A percentile compares a stretch with the other conserved stretches of the same genome.
phyloP scores from a whole-genome alignment of 257 asterid species.

The Anisodus acutangulus region DNA sequence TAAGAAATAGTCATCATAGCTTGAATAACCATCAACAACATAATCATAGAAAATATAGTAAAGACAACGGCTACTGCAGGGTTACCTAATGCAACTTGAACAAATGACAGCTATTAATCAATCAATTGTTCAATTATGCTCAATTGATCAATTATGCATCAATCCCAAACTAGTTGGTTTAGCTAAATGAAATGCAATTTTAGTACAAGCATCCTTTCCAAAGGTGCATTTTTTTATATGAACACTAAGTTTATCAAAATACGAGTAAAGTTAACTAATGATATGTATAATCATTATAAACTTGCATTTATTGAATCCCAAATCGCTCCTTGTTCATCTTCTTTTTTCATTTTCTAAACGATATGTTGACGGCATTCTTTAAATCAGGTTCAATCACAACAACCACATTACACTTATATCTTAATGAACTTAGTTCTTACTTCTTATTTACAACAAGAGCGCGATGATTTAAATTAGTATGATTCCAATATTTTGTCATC shows the following conservation, averaged over 20 bases:
- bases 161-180: neutral
- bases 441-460: neutral
- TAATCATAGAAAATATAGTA: conserved; percentile 19
- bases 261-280: neutral
- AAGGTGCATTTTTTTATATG: neutral
- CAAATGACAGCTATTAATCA: conserved; percentile 19
- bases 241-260: neutral
- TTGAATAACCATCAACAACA: neutral
- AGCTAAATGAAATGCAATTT: neutral
- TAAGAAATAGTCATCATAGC: conserved; percentile 15
- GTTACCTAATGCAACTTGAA: neutral
- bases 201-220: neutral
- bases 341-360: neutral
- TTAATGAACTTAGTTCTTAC: neutral
- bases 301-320: neutral
- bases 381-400: neutral
- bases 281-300: neutral
- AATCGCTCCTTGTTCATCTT: neutral
- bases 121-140: neutral
- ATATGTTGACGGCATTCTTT: conserved; percentile 1
- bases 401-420: neutral
- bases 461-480: neutral
- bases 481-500: neutral
- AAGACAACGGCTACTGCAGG: neutral
- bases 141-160: neutral